Conservation (phyloP, 306 rosid species). For the Begonia masoniana region DNA sequence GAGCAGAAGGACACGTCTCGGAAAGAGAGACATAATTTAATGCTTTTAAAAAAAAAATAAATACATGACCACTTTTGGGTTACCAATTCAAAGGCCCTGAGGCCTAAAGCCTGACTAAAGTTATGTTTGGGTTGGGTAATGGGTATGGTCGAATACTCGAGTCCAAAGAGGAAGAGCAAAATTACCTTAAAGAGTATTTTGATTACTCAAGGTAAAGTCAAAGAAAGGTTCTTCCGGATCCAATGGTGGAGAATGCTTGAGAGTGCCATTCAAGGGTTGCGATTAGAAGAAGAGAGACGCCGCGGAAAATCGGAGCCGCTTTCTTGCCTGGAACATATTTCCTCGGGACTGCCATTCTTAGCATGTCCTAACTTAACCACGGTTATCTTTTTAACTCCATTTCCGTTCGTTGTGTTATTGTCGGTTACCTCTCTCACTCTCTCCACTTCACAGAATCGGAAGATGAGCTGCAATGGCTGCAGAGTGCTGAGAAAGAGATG, state of each 20-base stretch:
- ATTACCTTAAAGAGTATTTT: too few species aligned
- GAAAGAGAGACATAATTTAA: too few species aligned
- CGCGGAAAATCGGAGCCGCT: slow-evolving; percentile 68
- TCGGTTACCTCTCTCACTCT: slow-evolving; percentile 2
- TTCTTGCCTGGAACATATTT: slow-evolving; percentile 32
- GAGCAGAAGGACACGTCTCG: too few species aligned
- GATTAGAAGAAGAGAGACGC: neutral
- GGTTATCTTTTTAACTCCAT: slow-evolving; percentile 1
- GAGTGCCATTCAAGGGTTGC: slow-evolving; percentile 5
- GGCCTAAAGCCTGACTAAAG: too few species aligned
- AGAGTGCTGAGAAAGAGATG: slow-evolving; percentile 61
- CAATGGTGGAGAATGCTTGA: neutral
- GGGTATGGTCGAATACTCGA: too few species aligned
- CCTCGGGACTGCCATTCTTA: slow-evolving; percentile 3
- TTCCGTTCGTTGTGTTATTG: neutral
- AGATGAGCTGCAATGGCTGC: slow-evolving; percentile 79
- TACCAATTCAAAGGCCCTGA: too few species aligned
- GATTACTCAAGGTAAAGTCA: too few species aligned
- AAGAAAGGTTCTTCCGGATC: neutral
- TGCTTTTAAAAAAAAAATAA: too few species aligned
- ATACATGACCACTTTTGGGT: too few species aligned
- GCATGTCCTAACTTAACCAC: slow-evolving; percentile 16
- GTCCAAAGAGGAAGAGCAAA: too few species aligned
- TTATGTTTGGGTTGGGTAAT: too few species aligned
- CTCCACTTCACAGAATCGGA: neutral